Conservation (phyloP, 1,284 basidiomycete genomes). For the Cutaneotrichosporon cutaneum region DNA sequence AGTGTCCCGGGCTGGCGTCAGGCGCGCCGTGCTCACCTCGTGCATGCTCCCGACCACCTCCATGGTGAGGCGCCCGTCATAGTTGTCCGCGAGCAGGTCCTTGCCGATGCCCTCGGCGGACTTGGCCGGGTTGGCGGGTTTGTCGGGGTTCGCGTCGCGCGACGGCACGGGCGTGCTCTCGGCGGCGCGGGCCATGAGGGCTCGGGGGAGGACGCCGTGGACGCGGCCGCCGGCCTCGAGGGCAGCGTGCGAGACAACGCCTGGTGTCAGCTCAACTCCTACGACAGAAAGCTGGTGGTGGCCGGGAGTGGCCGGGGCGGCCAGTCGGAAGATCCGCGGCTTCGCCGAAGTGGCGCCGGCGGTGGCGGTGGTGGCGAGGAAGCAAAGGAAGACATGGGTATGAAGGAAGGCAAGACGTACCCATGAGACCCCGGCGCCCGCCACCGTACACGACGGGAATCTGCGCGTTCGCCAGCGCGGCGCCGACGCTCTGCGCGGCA, state of each 20-base stretch:
- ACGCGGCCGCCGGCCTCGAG: conserved; percentile 69
- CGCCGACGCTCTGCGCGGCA: conserved; percentile 74
- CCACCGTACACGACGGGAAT: conserved; percentile 82
- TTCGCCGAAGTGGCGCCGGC: not conserved
- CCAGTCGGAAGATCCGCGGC: not conserved
- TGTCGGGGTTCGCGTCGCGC: not conserved
- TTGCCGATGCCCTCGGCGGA: conserved; percentile 44
- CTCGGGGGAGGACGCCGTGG: conserved; percentile 76
- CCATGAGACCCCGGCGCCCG: conserved; percentile 81
- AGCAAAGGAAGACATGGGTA: not conserved
- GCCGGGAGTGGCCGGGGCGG: not conserved
- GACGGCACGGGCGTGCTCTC: conserved; percentile 31
- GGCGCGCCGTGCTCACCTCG: conserved; percentile 54
- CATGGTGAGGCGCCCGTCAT: conserved; percentile 41
- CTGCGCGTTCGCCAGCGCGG: conserved; percentile 64
- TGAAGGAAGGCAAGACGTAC: conserved; percentile 26
- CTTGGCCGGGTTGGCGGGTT: conserved; percentile 14
- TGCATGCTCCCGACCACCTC: conserved; percentile 82
- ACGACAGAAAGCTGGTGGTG: not conserved
- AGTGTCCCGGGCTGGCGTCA: not conserved
- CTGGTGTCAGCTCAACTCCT: conserved; percentile 24
- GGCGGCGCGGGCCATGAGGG: conserved; percentile 51
- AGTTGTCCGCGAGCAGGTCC: conserved; percentile 53
- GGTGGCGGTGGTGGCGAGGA: not conserved
- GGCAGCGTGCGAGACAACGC: conserved; percentile 69